These are phyloP conservation scores for Eutypa lata DNA, from an alignment of 2,329 filamentous ascomycete species.

Conservation along the genomic window DNA sequence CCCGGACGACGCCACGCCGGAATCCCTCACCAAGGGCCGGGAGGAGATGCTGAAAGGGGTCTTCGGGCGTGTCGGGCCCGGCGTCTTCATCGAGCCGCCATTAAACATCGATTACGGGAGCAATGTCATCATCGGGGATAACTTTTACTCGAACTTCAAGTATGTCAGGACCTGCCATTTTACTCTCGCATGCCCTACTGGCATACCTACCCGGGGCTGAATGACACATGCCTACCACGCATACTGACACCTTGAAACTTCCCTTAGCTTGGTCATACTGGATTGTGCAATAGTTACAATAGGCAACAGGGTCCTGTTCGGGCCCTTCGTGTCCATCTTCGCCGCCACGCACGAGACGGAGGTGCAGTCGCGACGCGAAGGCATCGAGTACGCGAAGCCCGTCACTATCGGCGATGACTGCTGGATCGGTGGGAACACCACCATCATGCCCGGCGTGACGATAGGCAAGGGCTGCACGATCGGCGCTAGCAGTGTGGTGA, in stretches of 20 bases:
- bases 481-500: constrained; percentile 48
- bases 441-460: constrained; percentile 49
- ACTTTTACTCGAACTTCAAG: constrained; percentile 64
- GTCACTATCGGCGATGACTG: constrained; percentile 51
- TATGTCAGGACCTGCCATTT: too few species aligned
- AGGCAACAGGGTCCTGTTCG: constrained; percentile 68
- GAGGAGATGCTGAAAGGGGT: constrained; percentile 46
- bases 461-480: constrained; percentile 52
- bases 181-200: too few species aligned
- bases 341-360: constrained; percentile 71
- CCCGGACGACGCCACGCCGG: constrained; percentile 42
- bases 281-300: constrained; percentile 71
- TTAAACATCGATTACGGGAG: constrained; percentile 64
- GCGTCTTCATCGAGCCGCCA: constrained; percentile 58
- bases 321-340: constrained; percentile 69
- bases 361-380: constrained; percentile 44
- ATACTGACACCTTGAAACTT: too few species aligned
- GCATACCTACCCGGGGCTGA: too few species aligned
- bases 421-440: constrained; percentile 51
- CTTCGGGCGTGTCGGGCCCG: constrained; percentile 47
- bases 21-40: constrained; percentile 36
- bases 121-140: constrained; percentile 59
- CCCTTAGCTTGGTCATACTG: constrained; percentile 55
- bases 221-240: too few species aligned
- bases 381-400: constrained; percentile 43